phyloP scores from a whole-genome alignment of 768 basidiomycete genomes.

The Symmetrospora coprosmae region DNA sequence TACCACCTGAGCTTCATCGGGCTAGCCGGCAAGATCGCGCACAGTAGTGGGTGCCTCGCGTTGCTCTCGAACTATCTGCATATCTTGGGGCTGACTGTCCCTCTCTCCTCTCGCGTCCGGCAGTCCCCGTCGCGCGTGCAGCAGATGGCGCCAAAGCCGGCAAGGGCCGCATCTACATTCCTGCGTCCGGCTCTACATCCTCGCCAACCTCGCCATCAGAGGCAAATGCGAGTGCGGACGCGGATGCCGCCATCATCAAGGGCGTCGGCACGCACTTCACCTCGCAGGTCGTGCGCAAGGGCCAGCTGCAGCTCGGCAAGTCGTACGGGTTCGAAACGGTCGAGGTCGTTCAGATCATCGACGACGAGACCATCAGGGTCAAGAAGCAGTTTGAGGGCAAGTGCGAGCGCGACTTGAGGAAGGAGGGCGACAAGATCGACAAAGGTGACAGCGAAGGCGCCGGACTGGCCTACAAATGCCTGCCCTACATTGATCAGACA shows the following conservation, averaged over 20 bases:
- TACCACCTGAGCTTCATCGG: conserved; percentile 68
- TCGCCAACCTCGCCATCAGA: no score
- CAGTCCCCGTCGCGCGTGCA: conserved; percentile 86
- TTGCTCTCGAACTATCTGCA: conserved; percentile 20
- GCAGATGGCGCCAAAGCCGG: conserved; percentile 69
- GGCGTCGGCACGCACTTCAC: conserved; percentile 70
- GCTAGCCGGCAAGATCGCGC: conserved; percentile 65
- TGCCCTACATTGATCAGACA: conserved; percentile 84
- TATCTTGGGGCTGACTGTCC: no score
- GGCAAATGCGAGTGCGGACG: no score
- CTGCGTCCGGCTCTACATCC: conserved; percentile 55
- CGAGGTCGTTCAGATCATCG: conserved; percentile 74
- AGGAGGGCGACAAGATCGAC: conserved; percentile 25
- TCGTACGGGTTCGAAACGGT: conserved; percentile 59
- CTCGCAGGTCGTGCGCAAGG: conserved; percentile 55
- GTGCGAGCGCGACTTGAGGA: conserved; percentile 34
- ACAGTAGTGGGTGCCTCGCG: conserved; percentile 54
- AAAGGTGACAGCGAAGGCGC: conserved; percentile 44
- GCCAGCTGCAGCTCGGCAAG: conserved; percentile 78
- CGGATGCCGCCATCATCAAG: conserved; percentile 65
- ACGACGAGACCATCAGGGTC: conserved; percentile 67
- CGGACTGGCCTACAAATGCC: conserved; percentile 66
- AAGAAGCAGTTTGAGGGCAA: conserved; percentile 60
- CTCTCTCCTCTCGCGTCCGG: not conserved
- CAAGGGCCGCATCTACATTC: conserved; percentile 48